Base-by-base conservation (phyloP, 179 eudicot genomes). In the Camellia oleifera region DNA sequence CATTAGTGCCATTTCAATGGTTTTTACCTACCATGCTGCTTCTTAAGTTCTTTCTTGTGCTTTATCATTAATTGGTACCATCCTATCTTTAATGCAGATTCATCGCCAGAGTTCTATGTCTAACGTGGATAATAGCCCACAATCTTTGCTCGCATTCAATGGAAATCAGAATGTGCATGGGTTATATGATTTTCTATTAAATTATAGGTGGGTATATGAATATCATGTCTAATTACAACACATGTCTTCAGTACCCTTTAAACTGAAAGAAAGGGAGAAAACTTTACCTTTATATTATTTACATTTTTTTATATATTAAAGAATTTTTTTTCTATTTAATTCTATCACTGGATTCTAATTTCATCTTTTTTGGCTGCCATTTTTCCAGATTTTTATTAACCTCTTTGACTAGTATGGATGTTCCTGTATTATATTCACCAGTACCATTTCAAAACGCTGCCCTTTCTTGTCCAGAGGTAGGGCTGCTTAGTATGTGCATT, bases 401-500 rank as follows among this genome's bases (percentile, higher is more conserved):
- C 48, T 87, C 89, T 57, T 78, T 91, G 86, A 84, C 90, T 74
- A 85, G 92, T 84, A 81, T 70, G 64, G 99, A 96, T 85, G 97
- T 96, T 74, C 99, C 99, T 48, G 80, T 92, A 53, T 78, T 96
- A 82, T 94, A 89, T 85, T 87, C 98, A 74, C 97, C 98, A 0
- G 82, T 86, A 74, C 97, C 93, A 57, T 96, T 94, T 86, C 83
- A 83, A 74, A 92, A 94, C 83, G 98, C 97, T 81, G 88, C 98
- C 84, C 80, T 92, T 79, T 91, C 93, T 82, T 84, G 92, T 72
- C 98, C 99, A 53, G 93, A 94, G 97, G 99, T 96, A 64, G 69
- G 87, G 89, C 23, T 20, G 23, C 23, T 20, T 20, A 20, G 23
- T 20, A 20, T 20, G 23, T 20, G 23, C 23, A 20, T 20, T 20